Evolutionary conservation across 2,329 filamentous ascomycete species (phyloP), one percentile per base, ranked within the genome.

Genomic region (Claviceps sp.): DNA sequence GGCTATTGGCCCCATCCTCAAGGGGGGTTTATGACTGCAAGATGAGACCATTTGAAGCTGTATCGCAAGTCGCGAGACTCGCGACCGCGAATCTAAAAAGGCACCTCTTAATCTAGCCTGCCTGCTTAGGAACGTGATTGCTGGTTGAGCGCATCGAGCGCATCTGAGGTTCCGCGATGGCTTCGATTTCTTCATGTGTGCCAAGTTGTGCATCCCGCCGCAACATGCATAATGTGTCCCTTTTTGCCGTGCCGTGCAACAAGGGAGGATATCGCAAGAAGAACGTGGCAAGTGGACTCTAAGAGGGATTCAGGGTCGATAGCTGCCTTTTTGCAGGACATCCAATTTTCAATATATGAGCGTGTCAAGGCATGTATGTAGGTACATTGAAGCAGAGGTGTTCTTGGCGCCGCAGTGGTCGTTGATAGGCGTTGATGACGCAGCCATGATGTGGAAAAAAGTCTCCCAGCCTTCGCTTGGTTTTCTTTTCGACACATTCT

Each of bases 261-360:
- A 38, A 50, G 48, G 48, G 48, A 50, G 24, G 40, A 50, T 16
- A 50, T 48, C 24, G 24, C 47, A 41, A 14, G 38, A 41, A n/a
- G 22, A 7, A 30, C 6, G 47, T 41, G 22, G 16, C 38, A 19
- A 30, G 38, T 14, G 46, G 34, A 14, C 17, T 38, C n/a, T 2
- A 4, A 48, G 22, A 5, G 47, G 37, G 37, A 4, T 40, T 24
- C 8, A 13, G 19, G 38, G 49, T 22, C 17, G 24, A 10, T 14
- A 11, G 37, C 26, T 19, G 42, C 34, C 43, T 26, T 14, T 38
- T 19, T 17, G 37, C 7, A 46, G 8, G 48, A 40, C 47, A 53
- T 48, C 16, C 44, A 50, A 44, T 53, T 44, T 47, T 34, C 48
- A 48, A 53, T 51, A 51, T 30, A 48, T 45, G 17, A 44, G 44